Percentiles rank a stretch among this genome's conserved stretches.
Evolutionary conservation across 495 filamentous ascomycete species (phyloP).

Genomic region (Thermothielavioides terrestris): DNA sequence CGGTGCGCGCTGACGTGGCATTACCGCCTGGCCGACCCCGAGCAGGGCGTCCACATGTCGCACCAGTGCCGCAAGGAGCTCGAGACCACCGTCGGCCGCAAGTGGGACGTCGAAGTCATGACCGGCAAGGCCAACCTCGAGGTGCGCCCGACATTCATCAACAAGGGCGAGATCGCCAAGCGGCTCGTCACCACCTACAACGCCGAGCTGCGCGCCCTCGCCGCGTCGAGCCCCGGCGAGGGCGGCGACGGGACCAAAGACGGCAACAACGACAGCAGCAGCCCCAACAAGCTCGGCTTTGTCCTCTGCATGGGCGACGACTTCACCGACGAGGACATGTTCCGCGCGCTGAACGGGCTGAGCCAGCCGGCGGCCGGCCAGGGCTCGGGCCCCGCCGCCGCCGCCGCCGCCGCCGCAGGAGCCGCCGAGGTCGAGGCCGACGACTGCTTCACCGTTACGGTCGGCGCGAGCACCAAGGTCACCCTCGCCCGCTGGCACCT

Average conservation of each 20-base stretch:
- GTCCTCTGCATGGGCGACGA: constrained; percentile 88
- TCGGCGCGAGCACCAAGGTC: constrained; percentile 77
- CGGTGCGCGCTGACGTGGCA: constrained; percentile 93
- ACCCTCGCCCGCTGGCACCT: constrained; percentile 83
- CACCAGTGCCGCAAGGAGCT: constrained; percentile 68
- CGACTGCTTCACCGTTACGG: constrained; percentile 76
- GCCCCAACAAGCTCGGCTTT: constrained; percentile 54
- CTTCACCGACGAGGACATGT: constrained; percentile 92
- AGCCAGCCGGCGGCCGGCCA: constrained; percentile 25
- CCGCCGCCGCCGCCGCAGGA: too few relatives aligned
- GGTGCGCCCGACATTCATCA: constrained; percentile 90
- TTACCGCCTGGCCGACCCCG: constrained; percentile 81
- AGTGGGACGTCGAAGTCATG: constrained; percentile 90
- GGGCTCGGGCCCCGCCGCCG: too few relatives aligned
- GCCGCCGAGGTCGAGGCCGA: constrained; percentile 42
- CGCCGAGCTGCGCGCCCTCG: constrained; percentile 25
- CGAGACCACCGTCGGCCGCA: constrained; percentile 60
- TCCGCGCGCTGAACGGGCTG: constrained; percentile 55
- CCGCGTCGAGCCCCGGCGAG: too few relatives aligned
- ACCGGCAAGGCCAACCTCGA: constrained; percentile 91
- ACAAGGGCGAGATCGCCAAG: constrained; percentile 90
- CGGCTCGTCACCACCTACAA: constrained; percentile 61
- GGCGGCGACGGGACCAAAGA: neutral
- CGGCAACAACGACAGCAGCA: constrained; percentile 6
- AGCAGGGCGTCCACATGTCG: constrained; percentile 67